These are phyloP conservation scores for Saitozyma podzolica DNA, from an alignment of 768 basidiomycete genomes.

Conservation along the genomic window DNA sequence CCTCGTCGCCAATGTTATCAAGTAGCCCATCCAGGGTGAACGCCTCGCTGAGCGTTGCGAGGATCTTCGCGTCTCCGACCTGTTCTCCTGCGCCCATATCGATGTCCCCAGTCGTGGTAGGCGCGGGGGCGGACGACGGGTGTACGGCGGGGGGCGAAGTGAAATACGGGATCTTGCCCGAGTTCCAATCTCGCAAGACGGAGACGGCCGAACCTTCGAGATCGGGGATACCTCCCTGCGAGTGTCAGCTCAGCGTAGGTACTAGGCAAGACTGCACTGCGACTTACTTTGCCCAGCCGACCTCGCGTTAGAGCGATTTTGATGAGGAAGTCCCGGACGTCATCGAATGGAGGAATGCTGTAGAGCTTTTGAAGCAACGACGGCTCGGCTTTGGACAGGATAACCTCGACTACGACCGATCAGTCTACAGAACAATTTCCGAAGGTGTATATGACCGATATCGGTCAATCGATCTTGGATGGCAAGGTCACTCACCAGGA, in stretches of 20 bases:
- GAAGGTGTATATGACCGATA: not conserved
- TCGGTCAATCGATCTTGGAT: not conserved
- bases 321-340: conserved; percentile 79
- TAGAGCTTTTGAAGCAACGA: conserved; percentile 81
- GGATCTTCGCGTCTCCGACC: conserved; percentile 77
- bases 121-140: conserved; percentile 68
- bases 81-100: conserved; percentile 69
- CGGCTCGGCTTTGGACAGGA: conserved; percentile 68
- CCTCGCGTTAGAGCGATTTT: conserved; percentile 83
- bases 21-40: conserved; percentile 82
- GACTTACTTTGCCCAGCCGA: conserved; percentile 71
- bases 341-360: conserved; percentile 70
- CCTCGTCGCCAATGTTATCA: conserved; percentile 75
- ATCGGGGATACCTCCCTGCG: conserved; percentile 86
- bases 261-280: not conserved
- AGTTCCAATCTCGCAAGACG: conserved; percentile 88
- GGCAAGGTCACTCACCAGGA: conserved; percentile 63
- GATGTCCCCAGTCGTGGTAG: conserved; percentile 55
- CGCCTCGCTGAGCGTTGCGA: conserved; percentile 68
- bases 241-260: conserved; percentile 5
- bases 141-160: conserved; percentile 76
- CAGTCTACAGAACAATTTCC: not conserved
- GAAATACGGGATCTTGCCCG: conserved; percentile 90
- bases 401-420: conserved; percentile 71
- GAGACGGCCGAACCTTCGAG: conserved; percentile 76